These are phyloP conservation scores for Pichia sp. DNA, from an alignment of 1,139 yeast genomes.

Conservation along the genomic window DNA sequence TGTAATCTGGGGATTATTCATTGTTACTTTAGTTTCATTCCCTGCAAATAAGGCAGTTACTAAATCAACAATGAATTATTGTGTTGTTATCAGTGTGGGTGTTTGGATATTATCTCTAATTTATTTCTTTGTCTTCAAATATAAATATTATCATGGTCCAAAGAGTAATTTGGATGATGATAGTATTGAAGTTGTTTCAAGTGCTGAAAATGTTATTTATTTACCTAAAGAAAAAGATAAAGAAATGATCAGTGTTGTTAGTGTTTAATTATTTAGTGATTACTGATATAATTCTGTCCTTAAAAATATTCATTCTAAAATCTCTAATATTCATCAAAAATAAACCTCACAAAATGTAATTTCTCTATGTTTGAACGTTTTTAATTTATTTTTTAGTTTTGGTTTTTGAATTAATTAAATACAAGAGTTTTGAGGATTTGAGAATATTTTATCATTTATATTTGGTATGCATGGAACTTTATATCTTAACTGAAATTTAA, in stretches of 20 bases:
- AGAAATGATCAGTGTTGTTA: neutral
- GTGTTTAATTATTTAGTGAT: too few relatives aligned
- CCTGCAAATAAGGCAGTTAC: conserved; percentile 23
- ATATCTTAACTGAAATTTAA: too few relatives aligned
- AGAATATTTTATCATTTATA: too few relatives aligned
- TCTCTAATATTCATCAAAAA: too few relatives aligned
- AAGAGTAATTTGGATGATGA: conserved; percentile 8
- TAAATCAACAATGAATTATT: conserved; percentile 47
- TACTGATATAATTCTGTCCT: too few relatives aligned
- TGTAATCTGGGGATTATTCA: neutral
- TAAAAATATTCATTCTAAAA: too few relatives aligned
- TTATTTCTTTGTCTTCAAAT: conserved; percentile 41
- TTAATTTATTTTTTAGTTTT: too few relatives aligned
- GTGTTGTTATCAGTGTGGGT: conserved; percentile 46
- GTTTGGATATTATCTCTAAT: conserved; percentile 39
- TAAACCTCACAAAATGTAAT: too few relatives aligned
- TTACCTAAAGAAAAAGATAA: neutral
- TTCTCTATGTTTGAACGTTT: too few relatives aligned
- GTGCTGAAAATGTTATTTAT: neutral
- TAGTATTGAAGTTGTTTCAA: neutral
- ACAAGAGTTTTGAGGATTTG: too few relatives aligned
- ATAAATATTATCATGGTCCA: conserved; percentile 45
- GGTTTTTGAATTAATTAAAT: too few relatives aligned
- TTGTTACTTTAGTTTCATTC: neutral
- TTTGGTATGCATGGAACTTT: too few relatives aligned